Conservation (phyloP, 345 rosid genomes). For the Populus simonii region DNA sequence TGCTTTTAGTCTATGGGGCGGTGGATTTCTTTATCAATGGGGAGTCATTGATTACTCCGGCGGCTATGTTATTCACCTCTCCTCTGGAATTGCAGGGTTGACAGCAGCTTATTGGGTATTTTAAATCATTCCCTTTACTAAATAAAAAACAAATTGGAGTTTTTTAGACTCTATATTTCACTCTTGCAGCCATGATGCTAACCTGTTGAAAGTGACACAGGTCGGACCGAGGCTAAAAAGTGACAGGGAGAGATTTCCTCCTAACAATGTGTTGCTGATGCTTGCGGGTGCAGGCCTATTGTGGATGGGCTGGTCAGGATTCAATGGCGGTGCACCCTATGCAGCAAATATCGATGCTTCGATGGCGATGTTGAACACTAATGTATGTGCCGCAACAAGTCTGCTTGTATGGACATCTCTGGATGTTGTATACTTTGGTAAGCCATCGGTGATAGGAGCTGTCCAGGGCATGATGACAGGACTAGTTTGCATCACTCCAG, state of each 20-base stretch:
- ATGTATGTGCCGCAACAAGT: conserved; percentile 83
- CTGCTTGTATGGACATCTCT: conserved; percentile 86
- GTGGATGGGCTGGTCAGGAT: conserved; percentile 99
- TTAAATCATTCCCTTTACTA: background rate
- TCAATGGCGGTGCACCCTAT: conserved; percentile 93
- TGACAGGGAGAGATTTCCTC: conserved; percentile 88
- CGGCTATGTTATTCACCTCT: conserved; percentile 31
- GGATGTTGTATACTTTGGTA: conserved; percentile 78
- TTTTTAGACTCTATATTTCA: background rate
- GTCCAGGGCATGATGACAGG: conserved; percentile 97
- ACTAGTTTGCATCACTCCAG: conserved; percentile 82
- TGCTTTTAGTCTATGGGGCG: conserved; percentile 33
- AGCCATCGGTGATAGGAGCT: conserved; percentile 91
- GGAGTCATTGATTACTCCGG: conserved; percentile 28
- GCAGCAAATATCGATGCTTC: conserved; percentile 76
- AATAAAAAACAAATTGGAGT: too few relatives aligned
- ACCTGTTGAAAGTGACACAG: conserved; percentile 26
- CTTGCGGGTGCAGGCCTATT: conserved; percentile 89
- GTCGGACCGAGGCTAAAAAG: conserved; percentile 80
- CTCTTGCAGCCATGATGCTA: background rate
- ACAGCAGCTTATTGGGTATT: conserved; percentile 30
- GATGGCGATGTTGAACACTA: conserved; percentile 74
- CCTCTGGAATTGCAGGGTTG: conserved; percentile 29
- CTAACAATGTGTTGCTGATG: conserved; percentile 87
- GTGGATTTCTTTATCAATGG: conserved; percentile 29